Base-by-base conservation (phyloP, 2,329 filamentous ascomycete species). In the Calonectria crousiana region DNA sequence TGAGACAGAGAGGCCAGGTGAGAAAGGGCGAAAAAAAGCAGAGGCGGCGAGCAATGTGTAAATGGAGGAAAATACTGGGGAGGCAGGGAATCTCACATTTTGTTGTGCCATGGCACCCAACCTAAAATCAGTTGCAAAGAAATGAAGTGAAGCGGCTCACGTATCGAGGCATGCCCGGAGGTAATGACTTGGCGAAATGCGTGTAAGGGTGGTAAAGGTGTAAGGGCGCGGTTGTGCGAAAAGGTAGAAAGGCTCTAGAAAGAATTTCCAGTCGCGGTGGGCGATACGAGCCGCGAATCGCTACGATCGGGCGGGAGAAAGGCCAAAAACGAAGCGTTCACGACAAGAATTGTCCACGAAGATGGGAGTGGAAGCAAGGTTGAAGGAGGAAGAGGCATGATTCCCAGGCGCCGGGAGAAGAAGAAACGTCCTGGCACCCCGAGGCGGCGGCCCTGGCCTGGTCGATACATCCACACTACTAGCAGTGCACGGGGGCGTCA, bases 401-500 rank as follows among this genome's bases (percentile, higher is more conserved):
- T 80, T 83, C 79, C 80, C 81, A 82, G 79, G 78, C 79, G 79
- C 80, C 80, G 83, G 81, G 80, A 83, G 82, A 84, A 84, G 82
- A 81, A 84, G 82, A 84, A 84, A 84, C 82, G 83, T 83, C 80
- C 83, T 83, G 80, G 82, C 78, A 82, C 82, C 80, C 82, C 81
- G 79, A 82, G 83, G 80, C 81, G 82, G 81, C 81, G 82, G 81
- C 81, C 81, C 82, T 83, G 82, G 81, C 79, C 77, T 82, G 81
- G 80, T 82, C 78, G 77, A 82, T 82, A 81, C 78, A 79, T 80
- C 78, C 79, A 80, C 78, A 76, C 77, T 83, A 76, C 80, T 84
- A 82, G 80, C 73, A 78, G 78, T 77, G 82, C 82, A 84, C 81
- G 80, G 82, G 84, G 83, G 82, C 82, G 81, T 78, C 76, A 81